Evolutionary conservation across 768 basidiomycete genomes (phyloP).

Genomic region (Mycena amicta): DNA sequence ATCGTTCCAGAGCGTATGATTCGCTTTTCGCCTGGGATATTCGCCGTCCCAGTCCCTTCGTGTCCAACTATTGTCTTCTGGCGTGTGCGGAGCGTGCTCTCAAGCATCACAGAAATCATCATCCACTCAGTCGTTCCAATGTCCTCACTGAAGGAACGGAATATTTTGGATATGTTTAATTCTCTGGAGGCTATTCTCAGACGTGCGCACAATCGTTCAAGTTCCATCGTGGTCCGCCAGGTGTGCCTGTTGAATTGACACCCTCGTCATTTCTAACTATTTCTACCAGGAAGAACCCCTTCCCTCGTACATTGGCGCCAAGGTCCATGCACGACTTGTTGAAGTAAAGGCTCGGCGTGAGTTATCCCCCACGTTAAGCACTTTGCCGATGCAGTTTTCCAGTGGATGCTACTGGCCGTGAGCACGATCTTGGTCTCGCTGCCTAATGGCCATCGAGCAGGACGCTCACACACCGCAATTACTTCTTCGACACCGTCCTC

Average conservation of each 20-base stretch:
- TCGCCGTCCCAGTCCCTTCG: neutral
- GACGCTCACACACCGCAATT: too few relatives aligned
- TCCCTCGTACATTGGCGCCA: constrained; percentile 6
- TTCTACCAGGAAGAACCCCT: constrained; percentile 33
- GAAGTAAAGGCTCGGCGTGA: constrained; percentile 8
- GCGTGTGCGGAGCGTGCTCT: constrained; percentile 6
- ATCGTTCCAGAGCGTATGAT: constrained; percentile 4
- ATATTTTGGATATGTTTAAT: too few relatives aligned
- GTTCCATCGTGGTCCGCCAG: neutral
- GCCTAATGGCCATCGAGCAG: too few relatives aligned
- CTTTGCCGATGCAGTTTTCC: constrained; percentile 2
- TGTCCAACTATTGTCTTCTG: constrained; percentile 9
- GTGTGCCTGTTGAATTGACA: neutral
- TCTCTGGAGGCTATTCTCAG: too few relatives aligned
- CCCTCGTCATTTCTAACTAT: neutral
- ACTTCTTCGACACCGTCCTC: too few relatives aligned
- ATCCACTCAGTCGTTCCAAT: neutral
- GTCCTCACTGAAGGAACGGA: too few relatives aligned
- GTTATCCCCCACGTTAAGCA: constrained; percentile 4
- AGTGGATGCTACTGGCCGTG: too few relatives aligned
- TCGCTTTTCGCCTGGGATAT: constrained; percentile 4
- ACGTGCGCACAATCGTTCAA: too few relatives aligned
- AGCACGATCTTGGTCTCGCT: too few relatives aligned
- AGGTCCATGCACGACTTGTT: constrained; percentile 9
- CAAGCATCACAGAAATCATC: neutral